Percentiles rank a stretch among this genome's conserved stretches.
These are phyloP conservation scores for Leptodontidium sp. DNA, from an alignment of 2,329 filamentous ascomycete species.

Conservation along the genomic window DNA sequence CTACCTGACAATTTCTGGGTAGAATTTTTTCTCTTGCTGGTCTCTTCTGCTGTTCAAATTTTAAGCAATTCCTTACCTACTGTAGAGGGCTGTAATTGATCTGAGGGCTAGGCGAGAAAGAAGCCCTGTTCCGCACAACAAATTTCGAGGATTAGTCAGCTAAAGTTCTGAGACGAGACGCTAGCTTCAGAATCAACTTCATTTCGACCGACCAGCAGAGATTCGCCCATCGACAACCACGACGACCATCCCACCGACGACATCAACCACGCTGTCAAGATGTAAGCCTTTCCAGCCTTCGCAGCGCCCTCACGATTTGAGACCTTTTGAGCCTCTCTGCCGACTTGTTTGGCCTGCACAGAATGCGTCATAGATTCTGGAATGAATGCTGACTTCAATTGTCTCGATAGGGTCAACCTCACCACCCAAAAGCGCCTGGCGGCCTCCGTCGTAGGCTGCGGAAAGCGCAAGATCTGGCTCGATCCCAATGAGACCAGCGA, in stretches of 20 bases:
- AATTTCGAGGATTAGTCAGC: constrained; percentile 15
- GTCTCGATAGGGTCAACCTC: constrained; percentile 89
- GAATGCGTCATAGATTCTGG: constrained; percentile 36
- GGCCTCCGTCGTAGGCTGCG: constrained; percentile 97
- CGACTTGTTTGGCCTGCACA: constrained; percentile 5
- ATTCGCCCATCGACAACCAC: constrained; percentile 42
- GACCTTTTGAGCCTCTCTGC: not conserved
- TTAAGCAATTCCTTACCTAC: not conserved
- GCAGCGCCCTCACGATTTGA: not conserved
- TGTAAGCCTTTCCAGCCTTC: constrained; percentile 40
- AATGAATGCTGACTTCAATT: constrained; percentile 39
- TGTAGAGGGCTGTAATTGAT: not conserved
- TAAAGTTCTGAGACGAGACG: not conserved
- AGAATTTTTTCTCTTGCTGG: not conserved
- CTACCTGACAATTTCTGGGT: too few species aligned
- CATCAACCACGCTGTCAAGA: constrained; percentile 44
- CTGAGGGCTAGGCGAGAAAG: constrained; percentile 10
- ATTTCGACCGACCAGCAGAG: constrained; percentile 29
- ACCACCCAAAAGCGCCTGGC: constrained; percentile 99
- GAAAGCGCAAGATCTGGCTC: constrained; percentile 99
- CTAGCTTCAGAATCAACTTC: constrained; percentile 22
- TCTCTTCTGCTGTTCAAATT: not conserved
- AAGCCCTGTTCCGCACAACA: constrained; percentile 14
- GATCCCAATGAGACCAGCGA: constrained; percentile 99
- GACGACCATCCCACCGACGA: constrained; percentile 45